phyloP scores from a whole-genome alignment of 2,329 filamentous ascomycete species.

The Setomelanomma holmii region DNA sequence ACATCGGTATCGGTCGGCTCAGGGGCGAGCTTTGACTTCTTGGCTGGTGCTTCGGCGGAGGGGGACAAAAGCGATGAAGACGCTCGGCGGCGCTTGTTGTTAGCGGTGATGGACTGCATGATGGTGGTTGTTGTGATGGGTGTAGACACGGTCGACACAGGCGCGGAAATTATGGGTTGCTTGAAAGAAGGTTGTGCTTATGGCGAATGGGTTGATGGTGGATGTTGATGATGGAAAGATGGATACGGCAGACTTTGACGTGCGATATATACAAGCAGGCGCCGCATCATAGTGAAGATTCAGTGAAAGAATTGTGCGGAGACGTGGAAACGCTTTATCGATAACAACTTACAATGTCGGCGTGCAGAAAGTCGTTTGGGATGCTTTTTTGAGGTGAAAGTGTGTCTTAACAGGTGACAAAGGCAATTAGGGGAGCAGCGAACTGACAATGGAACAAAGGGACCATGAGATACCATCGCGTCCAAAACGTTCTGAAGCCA shows the following conservation, averaged over 20 bases:
- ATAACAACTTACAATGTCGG: conserved; percentile 5
- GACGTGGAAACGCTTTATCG: conserved; percentile 6
- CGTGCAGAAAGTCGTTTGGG: not conserved
- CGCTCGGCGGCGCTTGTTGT: not conserved
- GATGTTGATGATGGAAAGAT: not conserved
- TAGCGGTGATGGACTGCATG: not conserved
- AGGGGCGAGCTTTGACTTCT: conserved; percentile 2
- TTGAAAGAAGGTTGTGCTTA: no score
- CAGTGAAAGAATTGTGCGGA: conserved; percentile 4
- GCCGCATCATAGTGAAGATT: not conserved
- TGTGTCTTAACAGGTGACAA: not conserved
- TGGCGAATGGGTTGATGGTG: not conserved
- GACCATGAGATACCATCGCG: not conserved
- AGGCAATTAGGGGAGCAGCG: not conserved
- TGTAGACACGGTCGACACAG: no score
- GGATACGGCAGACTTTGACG: not conserved
- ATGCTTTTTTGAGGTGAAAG: not conserved
- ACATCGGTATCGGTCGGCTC: not conserved
- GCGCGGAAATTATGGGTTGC: no score
- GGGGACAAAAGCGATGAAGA: not conserved
- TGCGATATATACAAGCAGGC: conserved; percentile 7
- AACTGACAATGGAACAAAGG: conserved; percentile 14
- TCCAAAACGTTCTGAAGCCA: no score
- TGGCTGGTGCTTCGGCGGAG: not conserved
- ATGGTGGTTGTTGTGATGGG: no score